Conservation (phyloP, 228 moss, liverwort and hornwort genomes). For the Sphagnum fallax region DNA sequence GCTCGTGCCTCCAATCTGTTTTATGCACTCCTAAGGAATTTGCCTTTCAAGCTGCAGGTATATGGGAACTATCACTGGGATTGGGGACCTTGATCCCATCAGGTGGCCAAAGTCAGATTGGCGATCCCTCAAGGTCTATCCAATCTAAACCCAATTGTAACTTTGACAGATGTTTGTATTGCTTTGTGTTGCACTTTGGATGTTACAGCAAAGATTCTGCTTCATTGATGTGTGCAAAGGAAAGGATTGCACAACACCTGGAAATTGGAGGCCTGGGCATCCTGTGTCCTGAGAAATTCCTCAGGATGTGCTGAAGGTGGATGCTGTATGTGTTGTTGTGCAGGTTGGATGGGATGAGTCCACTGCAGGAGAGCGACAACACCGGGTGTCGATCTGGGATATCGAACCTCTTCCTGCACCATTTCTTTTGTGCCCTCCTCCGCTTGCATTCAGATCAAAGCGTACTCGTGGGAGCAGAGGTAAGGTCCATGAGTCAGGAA, state of each 20-base stretch:
- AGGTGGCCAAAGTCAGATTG: constrained; percentile 95
- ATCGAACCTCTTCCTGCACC: constrained; percentile 90
- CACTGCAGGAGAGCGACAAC: constrained; percentile 92
- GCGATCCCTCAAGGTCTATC: constrained; percentile 84
- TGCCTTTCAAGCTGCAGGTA: constrained; percentile 36
- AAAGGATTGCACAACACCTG: no score
- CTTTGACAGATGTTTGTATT: no score
- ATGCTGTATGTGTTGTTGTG: not conserved
- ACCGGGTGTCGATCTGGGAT: constrained; percentile 93
- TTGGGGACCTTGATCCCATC: constrained; percentile 78
- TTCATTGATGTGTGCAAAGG: no score
- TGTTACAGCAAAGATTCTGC: no score
- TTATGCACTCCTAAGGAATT: no score
- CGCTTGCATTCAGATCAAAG: constrained; percentile 74
- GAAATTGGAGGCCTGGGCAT: no score
- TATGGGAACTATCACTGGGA: constrained; percentile 94
- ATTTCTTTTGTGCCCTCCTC: constrained; percentile 74
- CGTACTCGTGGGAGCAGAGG: constrained; percentile 66
- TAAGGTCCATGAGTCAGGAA: constrained; percentile 5
- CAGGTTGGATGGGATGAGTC: constrained; percentile 99
- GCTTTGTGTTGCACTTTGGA: no score
- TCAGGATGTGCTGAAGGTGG: not conserved
- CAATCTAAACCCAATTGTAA: not conserved
- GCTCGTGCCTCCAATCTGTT: no score
- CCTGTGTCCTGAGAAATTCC: no score